Evolutionary conservation across 768 basidiomycete species (phyloP), one percentile per base, ranked within the genome.

Genomic region (Pleurotus tuoliensis): DNA sequence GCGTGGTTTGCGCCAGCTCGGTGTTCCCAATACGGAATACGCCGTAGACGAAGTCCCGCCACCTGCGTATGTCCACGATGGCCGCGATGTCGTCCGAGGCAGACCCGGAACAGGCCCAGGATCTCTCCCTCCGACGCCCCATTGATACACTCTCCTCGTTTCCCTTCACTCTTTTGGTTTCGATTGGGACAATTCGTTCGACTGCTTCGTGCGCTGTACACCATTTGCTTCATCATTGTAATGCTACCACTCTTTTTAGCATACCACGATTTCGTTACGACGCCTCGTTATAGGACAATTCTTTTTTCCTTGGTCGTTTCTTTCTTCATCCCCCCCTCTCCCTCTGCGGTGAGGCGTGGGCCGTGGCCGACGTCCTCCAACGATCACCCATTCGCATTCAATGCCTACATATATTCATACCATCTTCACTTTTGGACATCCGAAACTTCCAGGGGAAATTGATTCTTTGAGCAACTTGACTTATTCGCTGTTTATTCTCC

Each of bases 31-130:
- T 41, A 22, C 51, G 9, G 51, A 53, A 11, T 53, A 53, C 22
- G 3, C 22, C 5, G n/a, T 53, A 22, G 51, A 53, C 15, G 51
- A 53, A 16, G 51, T 39, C 6, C 51, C 51, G 41, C 41, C 41
- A 3, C 51, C 51, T 12, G 51, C 51, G 27, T 53, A 53, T 20
- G 51, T 53, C 18, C 24, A 53, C n/a, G 51, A 53, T 22, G n/a
- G 39, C 39, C n/a, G 39, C 3, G 20, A 18, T 13, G 34, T 38
- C 12, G 24, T 38, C 24, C 34, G 51, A 24, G 51, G 51, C 20
- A 15, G n/a, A 20, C n/a, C 38, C 24, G 24, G 51, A 25, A 44
- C 15, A 5, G 41, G n/a, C 41, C 13, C 15, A n/a, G 51, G 39
- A 41, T 39, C 37, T 25, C 37, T 53, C 13, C 51, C 39, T 11